Base-by-base conservation (phyloP, 768 basidiomycete species). In the Ramaria rubella region DNA sequence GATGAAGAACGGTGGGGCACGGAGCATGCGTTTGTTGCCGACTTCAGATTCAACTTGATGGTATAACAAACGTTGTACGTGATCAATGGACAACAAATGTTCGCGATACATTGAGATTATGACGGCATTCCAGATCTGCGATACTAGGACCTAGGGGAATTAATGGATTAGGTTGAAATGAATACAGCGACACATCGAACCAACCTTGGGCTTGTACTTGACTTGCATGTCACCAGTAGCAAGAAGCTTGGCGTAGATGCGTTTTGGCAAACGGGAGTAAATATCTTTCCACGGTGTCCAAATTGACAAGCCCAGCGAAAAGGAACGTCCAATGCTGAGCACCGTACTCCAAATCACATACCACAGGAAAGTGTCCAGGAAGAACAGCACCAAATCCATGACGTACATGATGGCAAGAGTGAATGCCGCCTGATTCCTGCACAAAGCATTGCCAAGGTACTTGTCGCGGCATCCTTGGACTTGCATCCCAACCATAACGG, bases 41-140 rank as follows among this genome's bases (percentile, higher is more conserved):
- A 90, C 87, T 14, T 89, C 82, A 15, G 85, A 84, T 60, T 95
- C 94, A 19, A 93, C 87, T 72, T 99, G 96, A 69, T 99, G 96
- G 68, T 99, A 98, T 31, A 98, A 80, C 19, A 99, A 80, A 52
- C 94, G 87, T 68, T 99, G 96, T 45, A 99, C 96, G 65, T 99
- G 94, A 64, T 97, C 93, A 65, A 99, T 99, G 60, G 93, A 95
- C 36, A 99, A 77, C 49, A 99, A 77, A 73, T 99, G 96, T 66
- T 99, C 96, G 64, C 96, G 86, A 72, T 99, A 99, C 96, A 99
- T 99, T 55, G 95, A 98, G 60, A 99, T 99, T 71, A 99, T 95
- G 72, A 98, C 80, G 44, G 96, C 96, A 70, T 99, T 99, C 96
- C 96, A 99, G 29, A 99, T 87, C 73, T 99, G 96, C 19, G 94